Percentiles rank a stretch among this genome's conserved stretches.
Conservation (phyloP, 192 early-diverging fungal species). For the Coemansia sp. region DNA sequence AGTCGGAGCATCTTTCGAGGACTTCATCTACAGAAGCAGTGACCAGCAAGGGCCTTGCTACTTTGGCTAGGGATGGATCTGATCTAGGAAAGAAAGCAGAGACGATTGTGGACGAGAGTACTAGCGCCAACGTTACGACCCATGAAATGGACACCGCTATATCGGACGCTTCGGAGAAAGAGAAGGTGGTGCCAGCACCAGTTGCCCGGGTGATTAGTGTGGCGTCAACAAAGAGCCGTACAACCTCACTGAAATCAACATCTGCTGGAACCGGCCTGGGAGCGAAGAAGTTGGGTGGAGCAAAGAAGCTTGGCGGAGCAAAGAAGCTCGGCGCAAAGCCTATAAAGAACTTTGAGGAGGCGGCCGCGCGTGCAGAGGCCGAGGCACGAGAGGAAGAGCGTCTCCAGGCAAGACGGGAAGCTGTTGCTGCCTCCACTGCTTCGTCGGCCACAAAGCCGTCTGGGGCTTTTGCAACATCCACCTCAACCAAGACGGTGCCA, state of each 20-base stretch:
- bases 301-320: slow-evolving; percentile 77
- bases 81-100: not conserved
- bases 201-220: slow-evolving; percentile 30
- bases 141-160: not conserved
- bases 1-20: slow-evolving; percentile 11
- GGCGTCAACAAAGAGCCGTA: slow-evolving; percentile 23
- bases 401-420: slow-evolving; percentile 52
- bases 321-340: slow-evolving; percentile 75
- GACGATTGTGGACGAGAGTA: not conserved
- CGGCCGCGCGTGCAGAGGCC: slow-evolving; percentile 82
- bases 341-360: slow-evolving; percentile 89
- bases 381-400: slow-evolving; percentile 68
- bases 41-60: slow-evolving; percentile 7
- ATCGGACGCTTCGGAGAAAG: not conserved
- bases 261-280: slow-evolving; percentile 23
- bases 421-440: slow-evolving; percentile 12
- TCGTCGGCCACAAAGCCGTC: not conserved
- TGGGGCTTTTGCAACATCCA: slow-evolving; percentile 2
- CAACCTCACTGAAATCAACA: slow-evolving; percentile 27
- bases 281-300: slow-evolving; percentile 46
- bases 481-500: not conserved
- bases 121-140: not conserved
- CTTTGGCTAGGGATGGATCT: slow-evolving; percentile 5
- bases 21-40: slow-evolving; percentile 9
- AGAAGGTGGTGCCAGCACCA: slow-evolving; percentile 20